phyloP scores from a whole-genome alignment of 148 eudicot genomes.

The Simmondsia chinensis region DNA sequence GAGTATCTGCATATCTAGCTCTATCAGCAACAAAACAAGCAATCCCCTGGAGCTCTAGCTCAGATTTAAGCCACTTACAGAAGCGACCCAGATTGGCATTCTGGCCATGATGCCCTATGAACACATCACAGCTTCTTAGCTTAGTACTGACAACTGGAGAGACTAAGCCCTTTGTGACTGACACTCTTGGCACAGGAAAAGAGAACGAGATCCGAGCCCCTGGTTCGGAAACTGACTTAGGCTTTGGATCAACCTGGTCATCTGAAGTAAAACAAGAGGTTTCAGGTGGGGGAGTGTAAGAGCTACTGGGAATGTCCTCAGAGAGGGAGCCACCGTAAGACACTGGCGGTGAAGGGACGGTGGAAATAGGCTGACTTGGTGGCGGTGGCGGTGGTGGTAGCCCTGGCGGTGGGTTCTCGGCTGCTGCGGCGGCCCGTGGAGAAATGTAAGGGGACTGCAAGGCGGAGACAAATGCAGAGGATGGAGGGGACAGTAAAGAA shows the following conservation, averaged over 20 bases:
- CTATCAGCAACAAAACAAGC: constrained; percentile 84
- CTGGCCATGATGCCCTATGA: constrained; percentile 66
- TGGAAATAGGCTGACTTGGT: no score
- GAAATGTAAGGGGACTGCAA: constrained; percentile 79
- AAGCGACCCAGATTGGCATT: constrained; percentile 50
- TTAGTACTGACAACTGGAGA: constrained; percentile 64
- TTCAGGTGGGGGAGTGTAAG: constrained; percentile 67
- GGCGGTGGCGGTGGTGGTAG: constrained; percentile 13
- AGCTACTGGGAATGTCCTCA: constrained; percentile 62
- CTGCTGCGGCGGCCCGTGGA: constrained; percentile 38
- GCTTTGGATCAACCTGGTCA: constrained; percentile 45
- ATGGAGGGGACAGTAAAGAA: constrained; percentile 63
- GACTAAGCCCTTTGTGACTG: constrained; percentile 48
- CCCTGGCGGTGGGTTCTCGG: constrained; percentile 10
- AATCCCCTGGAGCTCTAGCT: constrained; percentile 79
- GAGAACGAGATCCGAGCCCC: constrained; percentile 64
- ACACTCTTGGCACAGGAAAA: constrained; percentile 60
- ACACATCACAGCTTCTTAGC: constrained; percentile 83
- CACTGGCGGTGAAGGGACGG: constrained; percentile 39
- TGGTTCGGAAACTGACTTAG: constrained; percentile 36
- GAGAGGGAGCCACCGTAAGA: constrained; percentile 51
- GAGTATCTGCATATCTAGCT: constrained; percentile 61
- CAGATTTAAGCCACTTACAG: constrained; percentile 88
- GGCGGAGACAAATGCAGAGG: constrained; percentile 80
- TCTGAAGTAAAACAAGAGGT: constrained; percentile 45